phyloP scores from a whole-genome alignment of 768 basidiomycete genomes.

The Suillus hirtellus region DNA sequence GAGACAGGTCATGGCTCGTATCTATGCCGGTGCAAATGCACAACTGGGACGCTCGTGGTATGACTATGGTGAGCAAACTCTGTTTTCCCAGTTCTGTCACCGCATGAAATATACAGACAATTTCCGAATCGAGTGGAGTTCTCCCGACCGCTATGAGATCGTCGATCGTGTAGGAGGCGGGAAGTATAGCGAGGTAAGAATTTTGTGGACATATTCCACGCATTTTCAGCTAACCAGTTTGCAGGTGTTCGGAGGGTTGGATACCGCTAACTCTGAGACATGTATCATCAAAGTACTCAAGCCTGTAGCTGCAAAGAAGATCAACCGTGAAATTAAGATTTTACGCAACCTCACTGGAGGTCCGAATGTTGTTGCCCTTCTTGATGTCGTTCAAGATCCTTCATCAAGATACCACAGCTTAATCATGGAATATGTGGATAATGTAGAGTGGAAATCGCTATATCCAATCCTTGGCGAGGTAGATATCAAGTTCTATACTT shows the following conservation, averaged over 20 bases:
- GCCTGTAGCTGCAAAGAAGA: constrained; percentile 65
- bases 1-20: constrained; percentile 41
- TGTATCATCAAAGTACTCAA: constrained; percentile 74
- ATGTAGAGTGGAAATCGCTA: constrained; percentile 63
- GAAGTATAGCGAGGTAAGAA: constrained; percentile 61
- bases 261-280: constrained; percentile 52
- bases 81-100: background rate
- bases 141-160: constrained; percentile 68
- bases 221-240: background rate
- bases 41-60: constrained; percentile 60
- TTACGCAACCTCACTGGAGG: constrained; percentile 68
- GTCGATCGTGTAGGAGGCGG: constrained; percentile 63
- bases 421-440: constrained; percentile 69
- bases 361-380: constrained; percentile 63
- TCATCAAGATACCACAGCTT: constrained; percentile 62
- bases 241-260: constrained; percentile 62
- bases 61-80: constrained; percentile 51
- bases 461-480: constrained; percentile 59
- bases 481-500: constrained; percentile 68
- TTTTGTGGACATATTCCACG: background rate
- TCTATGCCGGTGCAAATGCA: constrained; percentile 60
- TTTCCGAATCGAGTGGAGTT: constrained; percentile 61
- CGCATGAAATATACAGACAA: constrained; percentile 42
- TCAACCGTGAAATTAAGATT: constrained; percentile 76
- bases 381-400: constrained; percentile 71